A percentile compares a stretch with the other conserved stretches of the same genome.
Evolutionary conservation across 1,284 basidiomycete genomes (phyloP).

Genomic region (Trametes polyzona): DNA sequence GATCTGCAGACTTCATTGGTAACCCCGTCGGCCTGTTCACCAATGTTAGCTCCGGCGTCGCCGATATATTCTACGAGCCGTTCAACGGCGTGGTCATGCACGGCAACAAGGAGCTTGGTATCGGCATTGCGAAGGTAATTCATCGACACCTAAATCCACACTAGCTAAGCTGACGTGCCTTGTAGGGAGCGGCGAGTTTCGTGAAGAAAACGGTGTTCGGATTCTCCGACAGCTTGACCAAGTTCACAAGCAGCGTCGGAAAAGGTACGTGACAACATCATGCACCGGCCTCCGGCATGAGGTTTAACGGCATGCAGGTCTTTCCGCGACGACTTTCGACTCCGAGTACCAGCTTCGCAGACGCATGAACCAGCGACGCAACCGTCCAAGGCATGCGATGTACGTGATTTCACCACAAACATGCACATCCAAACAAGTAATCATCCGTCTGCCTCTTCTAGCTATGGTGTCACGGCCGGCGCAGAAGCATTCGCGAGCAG

Average conservation of each 20-base stretch:
- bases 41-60: constrained; percentile 98
- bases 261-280: constrained; percentile 67
- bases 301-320: constrained; percentile 49
- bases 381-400: constrained; percentile 96
- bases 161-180: too few relatives aligned
- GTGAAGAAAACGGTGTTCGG: constrained; percentile 99
- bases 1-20: constrained; percentile 94
- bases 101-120: constrained; percentile 93
- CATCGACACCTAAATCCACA: too few relatives aligned
- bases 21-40: constrained; percentile 97
- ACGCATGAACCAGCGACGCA: constrained; percentile 87
- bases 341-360: constrained; percentile 93
- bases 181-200: constrained; percentile 90
- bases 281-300: too few relatives aligned
- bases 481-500: constrained; percentile 94
- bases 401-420: constrained; percentile 41
- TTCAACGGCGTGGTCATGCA: constrained; percentile 98
- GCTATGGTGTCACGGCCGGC: constrained; percentile 93
- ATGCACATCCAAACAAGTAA: constrained; percentile 11
- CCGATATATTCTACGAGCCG: constrained; percentile 99
- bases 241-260: constrained; percentile 96
- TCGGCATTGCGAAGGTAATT: constrained; percentile 98
- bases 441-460: constrained; percentile 35
- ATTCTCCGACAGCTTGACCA: constrained; percentile 93
- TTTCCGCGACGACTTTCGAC: constrained; percentile 97